Base-by-base conservation (phyloP, 2,329 filamentous ascomycete genomes). In the Fusarium nelsonii region DNA sequence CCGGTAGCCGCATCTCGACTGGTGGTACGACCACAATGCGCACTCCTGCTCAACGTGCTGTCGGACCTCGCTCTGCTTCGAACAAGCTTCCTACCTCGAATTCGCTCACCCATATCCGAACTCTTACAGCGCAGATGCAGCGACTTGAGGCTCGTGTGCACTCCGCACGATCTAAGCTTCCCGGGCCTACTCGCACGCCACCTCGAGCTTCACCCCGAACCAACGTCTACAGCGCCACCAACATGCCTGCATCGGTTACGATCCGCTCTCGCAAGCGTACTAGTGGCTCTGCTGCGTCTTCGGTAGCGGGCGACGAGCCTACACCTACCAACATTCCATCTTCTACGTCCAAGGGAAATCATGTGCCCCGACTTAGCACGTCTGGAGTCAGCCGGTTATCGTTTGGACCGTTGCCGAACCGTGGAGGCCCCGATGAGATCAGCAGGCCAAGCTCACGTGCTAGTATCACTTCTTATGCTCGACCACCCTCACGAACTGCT, bases 51-150 rank as follows among this genome's bases (percentile, higher is more conserved):
- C 77, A 84, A 52, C 76, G 79, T 32, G 73, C 85, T 2, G 84
- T 88, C 11, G 91, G 89, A n/a, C 81, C 88, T 46, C 83, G 87
- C n/a, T 80, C 82, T 12, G 75, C 81, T 23, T 81, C 83, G 18
- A 80, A 86, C 72, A 84, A 82, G 64, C 72, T 88, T 39, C 85
- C 87, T 28, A 83, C 84, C 54, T 90, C 85, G 65, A 88, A 84
- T 67, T 98, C 96, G 3, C 88, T 99, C 50, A 92, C 92, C 70
- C 96, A 99, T 78, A 97, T 99, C 75, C 93, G 95, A 69, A 92
- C 91, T 32, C 89, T 99, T 69, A 97, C 97, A 61, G 94, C 93
- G 30, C 96, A 98, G 81, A 97, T 98, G 94, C 93, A 97, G 80
- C 92, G 93, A 71, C 90, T 99, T 65, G 96, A 98, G 79, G 93